These are phyloP conservation scores for Termitomyces titanicus DNA, from an alignment of 768 basidiomycete species.

Conservation along the genomic window DNA sequence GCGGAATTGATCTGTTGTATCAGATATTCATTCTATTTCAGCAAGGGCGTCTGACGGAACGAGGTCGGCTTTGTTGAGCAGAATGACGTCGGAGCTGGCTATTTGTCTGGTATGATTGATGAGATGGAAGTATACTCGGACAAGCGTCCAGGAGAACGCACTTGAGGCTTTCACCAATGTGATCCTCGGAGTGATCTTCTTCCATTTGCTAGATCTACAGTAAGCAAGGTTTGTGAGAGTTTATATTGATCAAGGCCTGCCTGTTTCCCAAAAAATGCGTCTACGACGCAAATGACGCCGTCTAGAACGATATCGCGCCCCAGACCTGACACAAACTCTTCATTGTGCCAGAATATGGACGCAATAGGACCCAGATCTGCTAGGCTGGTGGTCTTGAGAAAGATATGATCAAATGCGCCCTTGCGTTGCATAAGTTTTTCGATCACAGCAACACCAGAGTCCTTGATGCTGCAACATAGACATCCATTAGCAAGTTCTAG, in stretches of 20 bases:
- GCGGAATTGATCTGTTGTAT: slow-evolving; percentile 78
- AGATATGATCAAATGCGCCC: slow-evolving; percentile 90
- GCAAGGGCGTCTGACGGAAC: slow-evolving; percentile 42
- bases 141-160: slow-evolving; percentile 31
- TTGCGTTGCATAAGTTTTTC: slow-evolving; percentile 86
- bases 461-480: slow-evolving; percentile 97
- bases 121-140: not conserved
- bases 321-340: slow-evolving; percentile 69
- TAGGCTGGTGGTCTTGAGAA: slow-evolving; percentile 93
- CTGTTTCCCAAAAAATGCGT: slow-evolving; percentile 74
- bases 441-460: slow-evolving; percentile 88
- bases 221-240: not conserved
- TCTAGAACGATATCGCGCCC: slow-evolving; percentile 74
- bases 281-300: slow-evolving; percentile 90
- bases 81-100: slow-evolving; percentile 84
- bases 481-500: slow-evolving; percentile 95
- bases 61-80: slow-evolving; percentile 91
- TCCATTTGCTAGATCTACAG: slow-evolving; percentile 71
- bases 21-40: slow-evolving; percentile 49
- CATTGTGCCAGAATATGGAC: slow-evolving; percentile 84
- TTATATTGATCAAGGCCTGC: slow-evolving; percentile 16
- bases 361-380: slow-evolving; percentile 96
- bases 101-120: slow-evolving; percentile 62
- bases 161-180: slow-evolving; percentile 77
- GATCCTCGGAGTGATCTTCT: slow-evolving; percentile 63